Percentiles rank a stretch among this genome's conserved stretches.
phyloP scores from a whole-genome alignment of 2,329 filamentous ascomycete genomes.

The Fusarium anthophilum region DNA sequence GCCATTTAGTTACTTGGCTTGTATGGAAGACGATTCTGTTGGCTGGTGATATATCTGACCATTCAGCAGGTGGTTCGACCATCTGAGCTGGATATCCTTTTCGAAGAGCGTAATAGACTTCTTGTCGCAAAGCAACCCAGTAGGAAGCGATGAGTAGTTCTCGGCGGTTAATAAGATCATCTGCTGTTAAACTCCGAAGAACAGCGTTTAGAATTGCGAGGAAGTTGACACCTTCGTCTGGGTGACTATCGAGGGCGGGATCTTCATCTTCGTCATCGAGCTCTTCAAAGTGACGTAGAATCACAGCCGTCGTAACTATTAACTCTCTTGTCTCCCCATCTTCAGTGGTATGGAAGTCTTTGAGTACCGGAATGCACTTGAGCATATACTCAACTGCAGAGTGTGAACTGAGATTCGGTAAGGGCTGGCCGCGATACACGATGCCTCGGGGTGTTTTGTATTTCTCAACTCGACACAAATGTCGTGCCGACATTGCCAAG shows the following conservation, averaged over 20 bases:
- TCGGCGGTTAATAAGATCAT: slow-evolving; percentile 20
- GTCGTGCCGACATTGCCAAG: slow-evolving; percentile 22
- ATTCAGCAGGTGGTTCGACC: slow-evolving; percentile 26
- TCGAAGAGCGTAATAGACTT: slow-evolving; percentile 29
- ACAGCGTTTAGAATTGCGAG: slow-evolving; percentile 30
- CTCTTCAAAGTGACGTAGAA: slow-evolving; percentile 34
- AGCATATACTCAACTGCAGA: slow-evolving; percentile 38
- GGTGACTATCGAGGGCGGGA: fast-evolving
- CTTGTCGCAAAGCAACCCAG: slow-evolving; percentile 35
- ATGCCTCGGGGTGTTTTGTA: slow-evolving; percentile 17
- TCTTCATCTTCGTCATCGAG: slow-evolving; percentile 32
- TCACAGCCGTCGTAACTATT: slow-evolving; percentile 24
- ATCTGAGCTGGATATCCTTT: slow-evolving; percentile 32
- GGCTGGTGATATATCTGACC: slow-evolving; percentile 31
- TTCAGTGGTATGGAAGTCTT: slow-evolving; percentile 28
- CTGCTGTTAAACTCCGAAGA: slow-evolving; percentile 18
- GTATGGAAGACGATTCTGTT: slow-evolving; percentile 36
- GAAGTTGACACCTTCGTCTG: slow-evolving; percentile 25
- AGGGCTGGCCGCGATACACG: slow-evolving; percentile 18
- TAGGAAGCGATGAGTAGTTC: slow-evolving; percentile 27
- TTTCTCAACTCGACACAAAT: slow-evolving; percentile 12
- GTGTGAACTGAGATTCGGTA: background rate
- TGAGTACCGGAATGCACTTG: slow-evolving; percentile 23
- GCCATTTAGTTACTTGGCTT: slow-evolving; percentile 32
- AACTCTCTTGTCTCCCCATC: slow-evolving; percentile 33